Evolutionary conservation across 2,329 filamentous ascomycete genomes (phyloP), one percentile per base, ranked within the genome.

Genomic region (Talaromyces amestolkiae): DNA sequence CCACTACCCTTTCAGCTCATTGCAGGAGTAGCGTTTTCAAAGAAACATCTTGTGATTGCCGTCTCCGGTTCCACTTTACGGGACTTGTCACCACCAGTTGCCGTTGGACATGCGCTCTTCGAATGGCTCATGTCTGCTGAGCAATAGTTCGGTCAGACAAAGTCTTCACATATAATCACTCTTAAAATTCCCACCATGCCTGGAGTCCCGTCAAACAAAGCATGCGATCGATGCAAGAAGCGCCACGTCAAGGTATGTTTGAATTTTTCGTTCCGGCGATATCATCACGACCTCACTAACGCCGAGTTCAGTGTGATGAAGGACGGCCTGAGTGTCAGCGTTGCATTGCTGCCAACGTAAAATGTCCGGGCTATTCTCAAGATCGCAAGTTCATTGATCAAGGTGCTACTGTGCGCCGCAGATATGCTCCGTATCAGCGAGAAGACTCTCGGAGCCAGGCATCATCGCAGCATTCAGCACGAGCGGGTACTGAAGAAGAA

Each of bases 361-460:
- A 78, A 61, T 80, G 78, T 54, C 77, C 77, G 0, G 78, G 78
- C n/a, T 80, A 79, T 73, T 74, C 78, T 22, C 76, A 78, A 62
- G 79, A 74, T 24, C 77, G 78, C 64, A 80, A 80, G 51, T 80
- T 80, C 64, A 78, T 80, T 56, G 78, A 80, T 61, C 77, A 80
- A 64, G 77, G 78, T 6, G 75, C 76, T 24, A 76, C 77, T 19
- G 76, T 80, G 27, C 73, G 78, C 58, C 75, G 75, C 17, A 72
- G 76, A 37, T 78, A 77, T 72, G 76, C 76, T 62, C 76, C 76
- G 22, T 78, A 78, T 67, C 72, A 74, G 43, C 73, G 76, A n/a
- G 45, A 39, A 27, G 62, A 31, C 24, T 33, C 37, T 43, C n/a
- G 47, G n/a, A 54, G 27, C 31, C 59, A 62, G 47, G 7, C 47